phyloP scores from a whole-genome alignment of 2,329 filamentous ascomycete genomes.

The Trichoderma arundinaceum region DNA sequence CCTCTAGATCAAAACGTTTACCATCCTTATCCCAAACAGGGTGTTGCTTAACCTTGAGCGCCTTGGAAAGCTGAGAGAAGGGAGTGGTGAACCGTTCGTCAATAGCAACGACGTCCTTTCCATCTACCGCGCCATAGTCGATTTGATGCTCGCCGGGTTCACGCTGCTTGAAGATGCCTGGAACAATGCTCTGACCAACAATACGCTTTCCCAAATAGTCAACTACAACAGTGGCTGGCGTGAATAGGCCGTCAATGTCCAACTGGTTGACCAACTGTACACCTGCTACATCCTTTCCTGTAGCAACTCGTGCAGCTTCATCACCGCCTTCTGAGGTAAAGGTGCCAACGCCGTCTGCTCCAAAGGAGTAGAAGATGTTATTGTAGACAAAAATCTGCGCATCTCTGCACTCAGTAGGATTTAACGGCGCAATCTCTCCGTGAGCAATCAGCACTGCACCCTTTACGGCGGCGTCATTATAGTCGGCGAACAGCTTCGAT shows the following conservation, averaged over 20 bases:
- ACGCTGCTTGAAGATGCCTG: slow-evolving; percentile 98
- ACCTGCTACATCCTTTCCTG: slow-evolving; percentile 93
- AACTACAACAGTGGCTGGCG: slow-evolving; percentile 92
- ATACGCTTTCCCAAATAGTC: slow-evolving; percentile 97
- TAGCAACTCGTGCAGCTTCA: slow-evolving; percentile 92
- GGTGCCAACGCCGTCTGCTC: slow-evolving; percentile 94
- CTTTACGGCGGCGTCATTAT: slow-evolving; percentile 91
- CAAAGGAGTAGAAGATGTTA: slow-evolving; percentile 99
- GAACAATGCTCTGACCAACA: slow-evolving; percentile 96
- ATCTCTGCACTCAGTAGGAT: slow-evolving; percentile 89
- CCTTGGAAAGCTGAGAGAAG: slow-evolving; percentile 90
- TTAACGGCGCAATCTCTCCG: slow-evolving; percentile 90
- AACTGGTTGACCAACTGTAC: slow-evolving; percentile 96
- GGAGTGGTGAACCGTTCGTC: slow-evolving; percentile 83
- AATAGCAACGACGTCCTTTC: slow-evolving; percentile 91
- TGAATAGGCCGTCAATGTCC: slow-evolving; percentile 93
- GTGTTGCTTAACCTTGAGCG: slow-evolving; percentile 90
- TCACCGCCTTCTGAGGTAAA: slow-evolving; percentile 97
- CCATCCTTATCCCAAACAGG: slow-evolving; percentile 97
- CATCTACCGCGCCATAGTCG: slow-evolving; percentile 97
- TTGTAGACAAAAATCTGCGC: slow-evolving; percentile 99
- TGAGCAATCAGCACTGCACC: slow-evolving; percentile 91
- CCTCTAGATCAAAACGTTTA: slow-evolving; percentile 87
- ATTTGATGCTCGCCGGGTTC: slow-evolving; percentile 98
- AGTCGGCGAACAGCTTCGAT: slow-evolving; percentile 96